Evolutionary conservation across 2,329 filamentous ascomycete genomes (phyloP).

Genomic region (Nemania sp.): DNA sequence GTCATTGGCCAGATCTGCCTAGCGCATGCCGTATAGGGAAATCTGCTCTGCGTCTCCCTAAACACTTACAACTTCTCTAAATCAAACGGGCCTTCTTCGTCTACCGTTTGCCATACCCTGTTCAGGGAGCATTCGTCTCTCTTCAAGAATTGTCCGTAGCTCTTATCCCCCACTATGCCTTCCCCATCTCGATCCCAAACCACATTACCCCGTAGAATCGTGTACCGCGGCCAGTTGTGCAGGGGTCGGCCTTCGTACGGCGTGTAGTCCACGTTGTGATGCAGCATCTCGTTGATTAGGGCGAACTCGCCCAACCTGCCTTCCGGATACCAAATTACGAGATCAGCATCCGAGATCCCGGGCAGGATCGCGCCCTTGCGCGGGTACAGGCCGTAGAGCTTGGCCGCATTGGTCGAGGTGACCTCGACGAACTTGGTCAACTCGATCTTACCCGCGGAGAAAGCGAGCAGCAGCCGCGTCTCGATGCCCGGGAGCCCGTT

Average conservation of each 20-base stretch:
- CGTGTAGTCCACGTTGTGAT: slow-evolving; percentile 66
- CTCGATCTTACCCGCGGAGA: slow-evolving; percentile 46
- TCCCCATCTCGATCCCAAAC: slow-evolving; percentile 60
- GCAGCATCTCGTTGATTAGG: slow-evolving; percentile 57
- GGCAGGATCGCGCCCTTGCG: slow-evolving; percentile 54
- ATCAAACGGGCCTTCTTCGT: slow-evolving; percentile 28
- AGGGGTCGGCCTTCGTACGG: slow-evolving; percentile 62
- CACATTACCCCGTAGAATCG: slow-evolving; percentile 59
- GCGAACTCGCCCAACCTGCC: slow-evolving; percentile 46
- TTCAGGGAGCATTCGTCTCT: slow-evolving; percentile 22
- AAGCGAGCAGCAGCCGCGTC: slow-evolving; percentile 54
- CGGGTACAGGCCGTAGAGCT: slow-evolving; percentile 59
- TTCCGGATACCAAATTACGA: slow-evolving; percentile 61
- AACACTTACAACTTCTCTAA: slow-evolving; percentile 38
- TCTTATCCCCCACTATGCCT: slow-evolving; percentile 45
- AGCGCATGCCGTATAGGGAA: too few species aligned
- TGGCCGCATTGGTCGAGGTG: slow-evolving; percentile 58
- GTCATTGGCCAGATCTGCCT: too few species aligned
- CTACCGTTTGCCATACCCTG: slow-evolving; percentile 38
- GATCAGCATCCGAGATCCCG: slow-evolving; percentile 57
- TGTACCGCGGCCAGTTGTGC: slow-evolving; percentile 64
- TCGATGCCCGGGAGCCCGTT: slow-evolving; percentile 63
- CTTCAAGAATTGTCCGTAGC: slow-evolving; percentile 28
- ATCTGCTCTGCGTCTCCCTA: too few species aligned
- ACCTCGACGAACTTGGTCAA: slow-evolving; percentile 57